Percentiles rank a stretch among this genome's conserved stretches.
These are phyloP conservation scores for Citrus medica DNA, from an alignment of 345 rosid genomes.

Conservation along the genomic window DNA sequence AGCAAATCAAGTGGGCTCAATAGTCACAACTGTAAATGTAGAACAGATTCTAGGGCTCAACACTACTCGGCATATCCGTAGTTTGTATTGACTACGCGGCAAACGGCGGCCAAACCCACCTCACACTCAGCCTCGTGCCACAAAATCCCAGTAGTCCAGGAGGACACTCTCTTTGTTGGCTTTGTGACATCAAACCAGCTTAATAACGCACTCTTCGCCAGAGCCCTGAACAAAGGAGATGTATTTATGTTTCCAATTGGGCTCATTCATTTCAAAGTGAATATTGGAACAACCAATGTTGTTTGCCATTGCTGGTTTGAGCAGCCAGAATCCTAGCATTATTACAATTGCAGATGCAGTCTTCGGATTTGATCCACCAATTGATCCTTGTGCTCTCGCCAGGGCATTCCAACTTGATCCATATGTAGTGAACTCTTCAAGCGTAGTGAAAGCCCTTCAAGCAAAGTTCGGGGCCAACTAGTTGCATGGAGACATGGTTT, in stretches of 20 bases:
- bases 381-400: constrained; percentile 11
- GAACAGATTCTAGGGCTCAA: constrained; percentile 24
- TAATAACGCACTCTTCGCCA: constrained; percentile 9
- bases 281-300: constrained; percentile 5
- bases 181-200: constrained; percentile 21
- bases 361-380: constrained; percentile 21
- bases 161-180: constrained; percentile 27
- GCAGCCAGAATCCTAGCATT: constrained; percentile 26
- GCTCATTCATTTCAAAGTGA: constrained; percentile 25
- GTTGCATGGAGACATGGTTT: too few species aligned
- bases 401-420: constrained; percentile 25
- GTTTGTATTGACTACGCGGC: constrained; percentile 30
- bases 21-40: constrained; percentile 5
- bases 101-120: constrained; percentile 37
- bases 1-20: constrained; percentile 7
- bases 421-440: background rate
- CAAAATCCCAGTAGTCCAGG: constrained; percentile 14
- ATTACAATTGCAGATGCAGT: constrained; percentile 1
- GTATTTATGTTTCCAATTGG: constrained; percentile 28
- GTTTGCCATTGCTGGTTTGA: constrained; percentile 11
- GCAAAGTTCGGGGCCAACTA: background rate
- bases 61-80: constrained; percentile 21
- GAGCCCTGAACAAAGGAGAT: constrained; percentile 4
- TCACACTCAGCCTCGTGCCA: constrained; percentile 28
- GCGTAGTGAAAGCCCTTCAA: constrained; percentile 11